Percentiles rank a stretch among this genome's conserved stretches.
Conservation (phyloP, 306 rosid species). For the Begonia fuchsioides region DNA sequence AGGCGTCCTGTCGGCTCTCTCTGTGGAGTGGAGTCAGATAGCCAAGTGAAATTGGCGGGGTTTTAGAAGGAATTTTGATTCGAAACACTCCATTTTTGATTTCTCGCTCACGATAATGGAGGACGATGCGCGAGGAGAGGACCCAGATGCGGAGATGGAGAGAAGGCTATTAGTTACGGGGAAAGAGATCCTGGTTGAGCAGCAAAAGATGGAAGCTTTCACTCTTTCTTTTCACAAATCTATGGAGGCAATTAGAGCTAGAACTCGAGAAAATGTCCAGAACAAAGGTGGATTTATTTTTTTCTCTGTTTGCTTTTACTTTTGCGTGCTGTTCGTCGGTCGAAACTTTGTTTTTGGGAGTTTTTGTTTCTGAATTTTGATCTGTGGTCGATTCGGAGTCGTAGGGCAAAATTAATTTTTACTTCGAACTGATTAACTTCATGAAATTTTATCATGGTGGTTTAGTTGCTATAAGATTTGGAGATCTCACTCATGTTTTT, state of each 20-base stretch:
- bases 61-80: neutral
- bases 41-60: neutral
- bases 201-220: constrained; percentile 23
- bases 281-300: neutral
- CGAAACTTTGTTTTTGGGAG: neutral
- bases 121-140: constrained; percentile 9
- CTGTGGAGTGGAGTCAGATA: no score
- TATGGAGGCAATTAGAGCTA: constrained; percentile 23
- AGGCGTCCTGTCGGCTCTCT: no score
- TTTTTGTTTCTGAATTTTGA: neutral
- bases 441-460: neutral
- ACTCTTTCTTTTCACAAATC: constrained; percentile 19
- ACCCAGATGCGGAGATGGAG: constrained; percentile 20
- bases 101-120: constrained; percentile 7
- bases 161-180: constrained; percentile 25
- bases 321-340: neutral
- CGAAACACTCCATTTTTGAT: neutral
- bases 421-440: no score
- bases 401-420: no score
- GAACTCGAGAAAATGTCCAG: constrained; percentile 24
- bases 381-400: no score
- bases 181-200: constrained; percentile 21
- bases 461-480: no score
- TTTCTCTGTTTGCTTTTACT: neutral
- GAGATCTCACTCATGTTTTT: no score